A percentile compares a stretch with the other conserved stretches of the same genome.
Conservation (phyloP, 345 rosid species). For the Salix exigua region DNA sequence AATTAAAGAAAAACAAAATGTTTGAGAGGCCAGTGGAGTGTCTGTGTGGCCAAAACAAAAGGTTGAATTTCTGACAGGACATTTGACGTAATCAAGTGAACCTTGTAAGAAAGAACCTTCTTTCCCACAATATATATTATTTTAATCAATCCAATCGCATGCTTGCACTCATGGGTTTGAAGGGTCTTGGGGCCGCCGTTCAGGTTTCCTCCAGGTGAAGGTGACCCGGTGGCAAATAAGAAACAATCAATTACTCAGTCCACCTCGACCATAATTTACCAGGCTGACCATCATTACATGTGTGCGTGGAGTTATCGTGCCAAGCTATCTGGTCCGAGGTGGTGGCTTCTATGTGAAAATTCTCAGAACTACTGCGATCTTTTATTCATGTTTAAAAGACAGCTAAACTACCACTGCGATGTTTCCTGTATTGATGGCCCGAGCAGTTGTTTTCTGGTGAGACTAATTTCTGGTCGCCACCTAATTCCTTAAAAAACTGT, state of each 20-base stretch:
- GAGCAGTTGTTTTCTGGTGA: constrained; percentile 3
- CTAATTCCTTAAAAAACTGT: not conserved
- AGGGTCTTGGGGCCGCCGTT: not conserved
- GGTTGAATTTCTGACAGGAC: not conserved
- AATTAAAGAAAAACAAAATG: not conserved
- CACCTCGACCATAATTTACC: not conserved
- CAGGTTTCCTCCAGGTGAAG: not conserved
- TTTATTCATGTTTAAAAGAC: not conserved
- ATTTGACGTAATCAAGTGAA: not conserved
- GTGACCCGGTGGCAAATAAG: not conserved
- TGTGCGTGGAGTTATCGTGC: constrained; percentile 13
- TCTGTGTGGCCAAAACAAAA: not conserved
- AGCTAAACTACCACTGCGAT: not conserved
- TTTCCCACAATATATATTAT: too few species aligned
- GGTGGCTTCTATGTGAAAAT: constrained; percentile 23
- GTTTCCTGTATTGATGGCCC: not conserved
- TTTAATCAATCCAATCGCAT: not conserved
- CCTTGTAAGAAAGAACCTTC: too few species aligned
- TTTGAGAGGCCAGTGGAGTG: not conserved
- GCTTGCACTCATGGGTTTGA: not conserved
- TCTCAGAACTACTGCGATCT: not conserved
- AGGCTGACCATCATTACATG: not conserved
- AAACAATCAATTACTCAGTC: not conserved
- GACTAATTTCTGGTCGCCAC: constrained; percentile 1
- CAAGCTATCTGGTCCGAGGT: constrained; percentile 11